These are phyloP conservation scores for Salix exigua DNA, from an alignment of 345 rosid genomes.

Conservation along the genomic window DNA sequence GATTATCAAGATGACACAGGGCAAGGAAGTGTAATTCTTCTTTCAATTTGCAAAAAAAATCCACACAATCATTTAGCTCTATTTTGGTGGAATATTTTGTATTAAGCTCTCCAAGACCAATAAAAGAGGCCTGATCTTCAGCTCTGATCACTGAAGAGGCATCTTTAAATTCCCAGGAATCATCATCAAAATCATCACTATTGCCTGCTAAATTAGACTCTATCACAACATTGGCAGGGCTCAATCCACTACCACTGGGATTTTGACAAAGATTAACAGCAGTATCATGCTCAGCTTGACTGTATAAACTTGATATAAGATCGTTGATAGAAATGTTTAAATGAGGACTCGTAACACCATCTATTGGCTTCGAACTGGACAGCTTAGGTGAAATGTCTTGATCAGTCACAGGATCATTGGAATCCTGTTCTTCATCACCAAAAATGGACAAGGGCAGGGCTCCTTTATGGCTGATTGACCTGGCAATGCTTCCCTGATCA, in stretches of 20 bases:
- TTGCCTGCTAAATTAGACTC: conserved; percentile 27
- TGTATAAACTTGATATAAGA: conserved; percentile 73
- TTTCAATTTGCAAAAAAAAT: conserved; percentile 59
- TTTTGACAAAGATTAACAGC: conserved; percentile 29
- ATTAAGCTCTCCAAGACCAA: conserved; percentile 26
- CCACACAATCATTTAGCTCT: conserved; percentile 37
- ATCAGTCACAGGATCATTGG: conserved; percentile 34
- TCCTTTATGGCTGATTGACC: conserved; percentile 37
- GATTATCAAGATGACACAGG: conserved; percentile 47
- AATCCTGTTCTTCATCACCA: conserved; percentile 48
- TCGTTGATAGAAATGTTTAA: conserved; percentile 51
- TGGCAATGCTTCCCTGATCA: conserved; percentile 38
- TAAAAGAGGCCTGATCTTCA: conserved; percentile 23
- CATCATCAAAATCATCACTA: conserved; percentile 52
- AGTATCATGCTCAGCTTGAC: conserved; percentile 48
- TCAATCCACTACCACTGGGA: conserved; percentile 31
- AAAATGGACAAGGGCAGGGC: conserved; percentile 66
- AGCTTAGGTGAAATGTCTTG: conserved; percentile 37
- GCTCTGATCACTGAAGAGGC: conserved; percentile 31
- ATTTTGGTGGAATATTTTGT: conserved; percentile 20
- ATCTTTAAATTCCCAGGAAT: conserved; percentile 73
- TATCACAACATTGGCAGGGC: conserved; percentile 21
- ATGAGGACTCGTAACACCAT: conserved; percentile 27
- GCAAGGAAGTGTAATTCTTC: conserved; percentile 49
- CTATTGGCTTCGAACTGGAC: conserved; percentile 18